These are phyloP conservation scores for Penicillium nucicola DNA, from an alignment of 495 filamentous ascomycete species.

Conservation along the genomic window DNA sequence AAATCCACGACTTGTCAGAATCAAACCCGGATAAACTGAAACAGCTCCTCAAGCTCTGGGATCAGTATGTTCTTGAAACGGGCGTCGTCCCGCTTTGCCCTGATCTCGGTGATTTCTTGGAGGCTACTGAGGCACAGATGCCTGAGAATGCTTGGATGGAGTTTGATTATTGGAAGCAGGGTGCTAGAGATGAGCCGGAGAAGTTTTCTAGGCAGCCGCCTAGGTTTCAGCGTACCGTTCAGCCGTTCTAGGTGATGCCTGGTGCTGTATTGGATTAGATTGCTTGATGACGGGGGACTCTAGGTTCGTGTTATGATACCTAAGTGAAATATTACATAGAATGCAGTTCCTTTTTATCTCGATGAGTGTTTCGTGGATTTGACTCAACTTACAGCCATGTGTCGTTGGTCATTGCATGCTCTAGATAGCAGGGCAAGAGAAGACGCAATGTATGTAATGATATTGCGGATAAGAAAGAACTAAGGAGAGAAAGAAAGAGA, in stretches of 20 bases:
- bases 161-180: slow-evolving; percentile 66
- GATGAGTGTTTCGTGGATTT: too few relatives aligned
- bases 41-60: slow-evolving; percentile 50
- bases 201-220: slow-evolving; percentile 52
- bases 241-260: slow-evolving; percentile 31
- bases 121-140: slow-evolving; percentile 64
- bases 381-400: too few relatives aligned
- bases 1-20: slow-evolving; percentile 58
- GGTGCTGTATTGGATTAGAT: not conserved
- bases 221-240: slow-evolving; percentile 50
- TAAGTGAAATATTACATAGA: too few relatives aligned
- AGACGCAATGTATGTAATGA: too few relatives aligned
- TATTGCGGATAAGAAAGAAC: too few relatives aligned
- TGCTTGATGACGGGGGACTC: too few relatives aligned
- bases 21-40: slow-evolving; percentile 54
- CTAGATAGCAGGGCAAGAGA: too few relatives aligned
- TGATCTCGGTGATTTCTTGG: slow-evolving; percentile 44
- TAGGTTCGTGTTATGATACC: too few relatives aligned
- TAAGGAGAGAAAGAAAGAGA: too few relatives aligned
- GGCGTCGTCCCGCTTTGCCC: slow-evolving; percentile 50
- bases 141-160: slow-evolving; percentile 66
- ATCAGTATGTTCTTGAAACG: slow-evolving; percentile 59
- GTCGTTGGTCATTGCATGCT: too few relatives aligned
- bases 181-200: slow-evolving; percentile 53
- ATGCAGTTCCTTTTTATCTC: too few relatives aligned